A percentile compares a stretch with the other conserved stretches of the same genome.
Conservation (phyloP, 352 stramenopile species). For the Globisporangium yorkense region DNA sequence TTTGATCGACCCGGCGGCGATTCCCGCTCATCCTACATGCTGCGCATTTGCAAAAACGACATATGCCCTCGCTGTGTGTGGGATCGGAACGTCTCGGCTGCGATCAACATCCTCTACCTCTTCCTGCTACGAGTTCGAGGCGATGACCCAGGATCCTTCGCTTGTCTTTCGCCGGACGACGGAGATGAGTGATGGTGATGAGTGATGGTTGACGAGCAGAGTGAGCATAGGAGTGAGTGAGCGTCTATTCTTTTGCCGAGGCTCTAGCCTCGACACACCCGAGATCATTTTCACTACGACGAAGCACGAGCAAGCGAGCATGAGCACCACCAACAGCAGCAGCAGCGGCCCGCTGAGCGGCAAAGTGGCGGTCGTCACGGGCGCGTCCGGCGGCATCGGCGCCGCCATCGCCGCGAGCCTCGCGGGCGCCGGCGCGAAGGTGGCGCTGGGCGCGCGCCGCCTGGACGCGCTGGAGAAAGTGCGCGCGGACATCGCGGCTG, state of each 20-base stretch:
- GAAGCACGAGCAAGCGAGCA: not conserved
- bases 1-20: not conserved
- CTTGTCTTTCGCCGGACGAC: too few species aligned
- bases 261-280: too few species aligned
- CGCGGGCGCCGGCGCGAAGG: constrained; percentile 63
- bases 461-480: constrained; percentile 50
- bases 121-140: not conserved
- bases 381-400: constrained; percentile 86
- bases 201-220: too few species aligned
- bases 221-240: too few species aligned
- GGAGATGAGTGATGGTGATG: too few species aligned
- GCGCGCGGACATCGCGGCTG: constrained; percentile 25
- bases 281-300: too few species aligned
- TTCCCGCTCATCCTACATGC: not conserved
- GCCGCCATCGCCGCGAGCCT: constrained; percentile 72
- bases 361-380: constrained; percentile 87
- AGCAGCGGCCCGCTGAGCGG: constrained; percentile 27
- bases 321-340: not conserved
- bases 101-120: not conserved
- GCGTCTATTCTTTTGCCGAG: too few species aligned
- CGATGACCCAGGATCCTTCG: too few species aligned
- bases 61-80: not conserved
- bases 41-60: not conserved
- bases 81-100: not conserved
- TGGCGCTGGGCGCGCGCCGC: constrained; percentile 77